Conservation (phyloP, 768 basidiomycete genomes). For the Tulasnella sp. region DNA sequence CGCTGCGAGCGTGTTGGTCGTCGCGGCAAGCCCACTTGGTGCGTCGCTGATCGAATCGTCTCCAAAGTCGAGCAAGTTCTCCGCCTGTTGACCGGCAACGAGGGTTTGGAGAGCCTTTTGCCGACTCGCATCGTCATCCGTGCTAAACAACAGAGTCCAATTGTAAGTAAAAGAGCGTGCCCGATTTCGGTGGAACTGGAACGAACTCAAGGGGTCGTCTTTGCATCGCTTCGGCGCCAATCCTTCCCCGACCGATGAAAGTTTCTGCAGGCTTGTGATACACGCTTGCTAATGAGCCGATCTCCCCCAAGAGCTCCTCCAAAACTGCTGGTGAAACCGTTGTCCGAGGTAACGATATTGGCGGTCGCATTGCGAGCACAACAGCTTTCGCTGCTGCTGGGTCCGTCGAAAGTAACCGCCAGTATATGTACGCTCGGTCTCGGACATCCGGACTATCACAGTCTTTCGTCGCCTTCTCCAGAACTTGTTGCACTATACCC, state of each 20-base stretch:
- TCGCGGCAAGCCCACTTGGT: slow-evolving; percentile 25
- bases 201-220: slow-evolving; percentile 51
- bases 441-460: slow-evolving; percentile 95
- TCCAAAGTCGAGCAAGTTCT: slow-evolving; percentile 92
- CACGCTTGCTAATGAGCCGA: slow-evolving; percentile 82
- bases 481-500: slow-evolving; percentile 78
- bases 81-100: slow-evolving; percentile 81
- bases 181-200: background rate
- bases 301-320: slow-evolving; percentile 84
- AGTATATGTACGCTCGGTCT: slow-evolving; percentile 96
- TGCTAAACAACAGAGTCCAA: slow-evolving; percentile 25
- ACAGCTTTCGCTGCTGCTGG: slow-evolving; percentile 91
- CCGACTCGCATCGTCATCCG: slow-evolving; percentile 60
- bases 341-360: slow-evolving; percentile 85
- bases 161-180: background rate
- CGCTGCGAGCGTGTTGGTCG: slow-evolving; percentile 48
- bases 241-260: slow-evolving; percentile 83
- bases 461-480: slow-evolving; percentile 91
- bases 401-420: slow-evolving; percentile 90
- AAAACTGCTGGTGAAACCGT: slow-evolving; percentile 78
- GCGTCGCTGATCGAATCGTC: slow-evolving; percentile 52
- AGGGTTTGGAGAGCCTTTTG: slow-evolving; percentile 86
- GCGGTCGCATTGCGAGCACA: slow-evolving; percentile 82
- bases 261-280: slow-evolving; percentile 97
- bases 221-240: slow-evolving; percentile 71